Evolutionary conservation across 495 filamentous ascomycete species (phyloP), one percentile per base, ranked within the genome.

Genomic region (Hypoxylon lenormandii): DNA sequence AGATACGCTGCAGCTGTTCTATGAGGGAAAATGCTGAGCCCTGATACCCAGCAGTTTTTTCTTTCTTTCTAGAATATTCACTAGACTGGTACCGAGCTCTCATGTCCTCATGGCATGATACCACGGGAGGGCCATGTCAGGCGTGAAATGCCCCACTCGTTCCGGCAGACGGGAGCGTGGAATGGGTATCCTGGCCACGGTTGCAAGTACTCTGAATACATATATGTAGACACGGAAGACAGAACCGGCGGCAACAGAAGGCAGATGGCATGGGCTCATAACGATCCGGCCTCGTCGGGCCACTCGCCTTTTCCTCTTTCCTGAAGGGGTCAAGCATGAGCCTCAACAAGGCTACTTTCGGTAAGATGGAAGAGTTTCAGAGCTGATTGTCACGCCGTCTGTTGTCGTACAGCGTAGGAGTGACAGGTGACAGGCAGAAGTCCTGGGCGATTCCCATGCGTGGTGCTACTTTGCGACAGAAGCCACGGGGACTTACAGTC

Each of bases 401-500:
- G 60, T 19, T 28, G 55, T 66, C 11, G 52, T 61, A 73, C 62
- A 54, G 37, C 64, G 65, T 69, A 65, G 60, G 54, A 56, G n/a
- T 73, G 65, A 69, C 69, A 75, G 75, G 68, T 72, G 43, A 63
- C 56, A 43, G 75, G 68, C 70, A 37, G 60, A 52, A 42, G 49
- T 30, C 45, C 38, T 67, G 59, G 54, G 55, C 8, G 49, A 66
- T 61, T 55, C 43, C 60, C 48, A 64, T 60, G 50, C 52, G 53
- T 57, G 50, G 72, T 74, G 49, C 42, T 45, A 75, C 75, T 64
- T 48, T 59, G 64, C 62, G 64, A 47, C 58, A 54, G 72, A 51
- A 60, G 58, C 68, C 53, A 71, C 66, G 73, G 73, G 72, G 75
- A 61, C 64, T 46, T 73, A 70, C 66, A 73, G 61, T 74, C 60